Evolutionary conservation across 495 filamentous ascomycete species (phyloP), one percentile per base, ranked within the genome.

Genomic region (Hypoxylon fuscum): DNA sequence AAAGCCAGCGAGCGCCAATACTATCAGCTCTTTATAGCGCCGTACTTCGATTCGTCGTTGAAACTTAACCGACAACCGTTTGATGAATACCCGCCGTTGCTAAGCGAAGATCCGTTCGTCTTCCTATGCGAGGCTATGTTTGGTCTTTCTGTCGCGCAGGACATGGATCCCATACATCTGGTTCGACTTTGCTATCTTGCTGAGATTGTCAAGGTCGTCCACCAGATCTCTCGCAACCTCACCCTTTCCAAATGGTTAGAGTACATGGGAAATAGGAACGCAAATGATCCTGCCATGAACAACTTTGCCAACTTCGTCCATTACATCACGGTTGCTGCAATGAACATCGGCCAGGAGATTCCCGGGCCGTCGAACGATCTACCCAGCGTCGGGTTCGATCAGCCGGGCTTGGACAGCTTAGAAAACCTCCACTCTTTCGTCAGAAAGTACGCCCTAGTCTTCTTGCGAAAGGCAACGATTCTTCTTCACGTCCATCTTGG

Each of bases 171-270:
- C 25, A 85, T 89, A 56, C 91, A 96, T 75, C 67, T 98, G 12
- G 76, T 98, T 23, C 90, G 90, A 10, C 82, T 97, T 53, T 98
- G 95, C 77, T 97, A 96, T 69, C 81, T 96, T 32, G 91, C 91
- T 22, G 94, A 99, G 75, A 85, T 98, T 38, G 87, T 93, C 38
- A 95, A 96, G 75, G 89, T 92, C 2, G 76, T 83, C 37, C 75
- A 78, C 51, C 72, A 81, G 20, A 59, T 88, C 21, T 80, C 77
- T 4, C 72, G 81, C 49, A 80, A 78, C 49, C 69, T 75, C 37
- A 68, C 76, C 29, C 70, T 71, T 3, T 62, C 66, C 12, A 71
- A 58, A 18, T 77, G 78, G 64, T 66, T 79, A 29, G 69, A 76
- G 18, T 69, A 69, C 17, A 70, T 82, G 23, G 43, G 63, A 10